Percentiles rank a stretch among this genome's conserved stretches.
phyloP scores from a whole-genome alignment of 352 stramenopile species.

The Pythium chondricola region DNA sequence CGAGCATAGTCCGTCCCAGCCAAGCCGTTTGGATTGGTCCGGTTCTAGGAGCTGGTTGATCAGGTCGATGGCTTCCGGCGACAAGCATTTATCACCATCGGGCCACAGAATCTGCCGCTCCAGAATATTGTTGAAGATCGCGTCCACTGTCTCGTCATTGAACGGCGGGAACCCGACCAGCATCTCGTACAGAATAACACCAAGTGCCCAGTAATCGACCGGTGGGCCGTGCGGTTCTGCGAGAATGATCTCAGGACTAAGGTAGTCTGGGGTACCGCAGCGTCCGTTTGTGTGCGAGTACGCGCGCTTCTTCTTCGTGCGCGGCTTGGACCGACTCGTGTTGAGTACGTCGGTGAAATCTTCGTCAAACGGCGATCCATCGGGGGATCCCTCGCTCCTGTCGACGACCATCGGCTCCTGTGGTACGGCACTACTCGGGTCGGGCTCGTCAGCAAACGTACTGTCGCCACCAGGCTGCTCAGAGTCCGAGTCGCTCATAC shows the following conservation, averaged over 20 bases:
- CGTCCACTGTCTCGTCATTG: constrained; percentile 85
- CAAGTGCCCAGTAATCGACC: constrained; percentile 87
- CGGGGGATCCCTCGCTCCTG: constrained; percentile 2
- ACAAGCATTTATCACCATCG: constrained; percentile 83
- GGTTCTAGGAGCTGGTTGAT: constrained; percentile 76
- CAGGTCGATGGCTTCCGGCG: constrained; percentile 70
- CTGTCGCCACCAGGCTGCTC: constrained; percentile 13
- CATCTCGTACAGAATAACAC: constrained; percentile 91
- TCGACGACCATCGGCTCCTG: constrained; percentile 1
- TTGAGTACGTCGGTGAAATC: constrained; percentile 18
- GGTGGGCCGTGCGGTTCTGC: constrained; percentile 57
- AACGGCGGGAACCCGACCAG: constrained; percentile 85
- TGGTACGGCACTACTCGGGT: not conserved
- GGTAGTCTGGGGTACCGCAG: constrained; percentile 84
- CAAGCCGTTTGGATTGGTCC: constrained; percentile 53
- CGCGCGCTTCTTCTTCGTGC: constrained; percentile 31
- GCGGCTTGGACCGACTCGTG: constrained; percentile 10
- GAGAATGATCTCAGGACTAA: constrained; percentile 86
- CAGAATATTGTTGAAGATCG: constrained; percentile 85
- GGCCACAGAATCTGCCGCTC: constrained; percentile 83
- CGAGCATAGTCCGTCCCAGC: constrained; percentile 51
- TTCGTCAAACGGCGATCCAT: constrained; percentile 19
- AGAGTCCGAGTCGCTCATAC: constrained; percentile 33
- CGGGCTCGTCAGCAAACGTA: constrained; percentile 14
- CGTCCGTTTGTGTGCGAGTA: constrained; percentile 58